Base-by-base conservation (phyloP, 23 red algal genomes). In the Gracilariopsis chorda region DNA sequence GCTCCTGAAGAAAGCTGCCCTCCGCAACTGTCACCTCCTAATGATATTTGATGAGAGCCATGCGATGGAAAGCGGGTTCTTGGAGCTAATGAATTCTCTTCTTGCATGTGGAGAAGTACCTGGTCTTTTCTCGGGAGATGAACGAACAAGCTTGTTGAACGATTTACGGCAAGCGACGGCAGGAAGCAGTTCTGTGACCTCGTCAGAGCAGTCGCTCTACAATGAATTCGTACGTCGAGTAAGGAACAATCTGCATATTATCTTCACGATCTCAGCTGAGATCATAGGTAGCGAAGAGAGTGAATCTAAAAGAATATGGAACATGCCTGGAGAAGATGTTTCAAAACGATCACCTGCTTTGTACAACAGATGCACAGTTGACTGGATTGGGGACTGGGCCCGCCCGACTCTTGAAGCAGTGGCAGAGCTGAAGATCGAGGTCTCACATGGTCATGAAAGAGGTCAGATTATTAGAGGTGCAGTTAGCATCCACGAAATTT, bases 21-120 rank as follows among this genome's bases (percentile, higher is more conserved):
- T 85, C 16, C 49, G 27, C 19, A 77, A 68, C 70, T 33, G 48
- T 27, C 80, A 84, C 19, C 24, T 94, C 4, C 34, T 94, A 48
- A 77, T 94, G 65, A 85, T 94, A 32, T 94, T 94, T 80, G 91
- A 94, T 68, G 91, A 94, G 65, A 86, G 80, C 52, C 79, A 94
- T 78, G 81, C 80, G 13, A 84, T 94, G 71, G 91, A 94, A 10
- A 85, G 81, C 12, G 91, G 49, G 1, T 86, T 94, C 45, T 53
- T 94, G 76, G 91, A 94, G 51, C 48, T 94, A 34, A 94, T 94
- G 80, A 94, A 94, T 48, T 84, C 91, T 51, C 48, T 94, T 35
- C 91, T 94, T 55, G 91, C 91, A 51, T 94, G 80, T 28, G 91
- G 91, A 28, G 91, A 94, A 23, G 91, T 86, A 5, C 91, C 91